Evolutionary conservation across 768 basidiomycete genomes (phyloP).

Genomic region (Mycena venus): DNA sequence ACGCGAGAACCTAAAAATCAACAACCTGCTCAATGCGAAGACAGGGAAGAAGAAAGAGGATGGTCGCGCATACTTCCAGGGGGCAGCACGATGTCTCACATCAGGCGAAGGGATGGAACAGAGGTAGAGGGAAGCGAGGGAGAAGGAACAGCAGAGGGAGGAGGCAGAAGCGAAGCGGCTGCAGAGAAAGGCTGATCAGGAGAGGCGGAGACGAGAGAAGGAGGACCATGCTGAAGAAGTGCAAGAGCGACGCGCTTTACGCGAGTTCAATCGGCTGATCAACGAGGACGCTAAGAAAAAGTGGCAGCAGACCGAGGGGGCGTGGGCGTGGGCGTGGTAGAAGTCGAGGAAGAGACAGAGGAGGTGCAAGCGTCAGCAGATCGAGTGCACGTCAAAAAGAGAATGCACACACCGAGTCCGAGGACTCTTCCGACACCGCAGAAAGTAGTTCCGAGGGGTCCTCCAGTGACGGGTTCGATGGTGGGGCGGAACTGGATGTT

Average conservation of each 20-base stretch:
- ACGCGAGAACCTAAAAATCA: slow-evolving; percentile 9
- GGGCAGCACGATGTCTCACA: neutral
- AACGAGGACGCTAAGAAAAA: slow-evolving; percentile 1
- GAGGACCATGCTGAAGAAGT: neutral
- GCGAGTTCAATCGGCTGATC: neutral
- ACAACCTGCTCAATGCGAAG: slow-evolving; percentile 4
- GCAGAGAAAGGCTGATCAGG: neutral
- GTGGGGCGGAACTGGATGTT: too few relatives aligned
- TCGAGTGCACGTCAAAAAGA: too few relatives aligned
- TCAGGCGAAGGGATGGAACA: neutral
- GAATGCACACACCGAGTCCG: too few relatives aligned
- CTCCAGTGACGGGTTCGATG: too few relatives aligned
- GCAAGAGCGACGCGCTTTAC: neutral
- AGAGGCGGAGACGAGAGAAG: neutral
- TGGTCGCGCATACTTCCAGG: neutral
- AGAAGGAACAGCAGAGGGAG: neutral
- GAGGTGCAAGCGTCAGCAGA: too few relatives aligned
- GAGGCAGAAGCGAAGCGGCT: neutral
- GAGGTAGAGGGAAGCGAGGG: neutral
- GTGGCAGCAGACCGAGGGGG: neutral
- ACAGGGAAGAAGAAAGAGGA: slow-evolving; percentile 1
- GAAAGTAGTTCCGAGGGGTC: too few relatives aligned
- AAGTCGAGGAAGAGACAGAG: too few relatives aligned
- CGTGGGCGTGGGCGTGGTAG: too few relatives aligned
- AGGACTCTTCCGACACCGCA: too few relatives aligned